Evolutionary conservation across 1,139 yeast genomes (phyloP), one percentile per base, ranked within the genome.

Genomic region (Kodamaea alishanica): DNA sequence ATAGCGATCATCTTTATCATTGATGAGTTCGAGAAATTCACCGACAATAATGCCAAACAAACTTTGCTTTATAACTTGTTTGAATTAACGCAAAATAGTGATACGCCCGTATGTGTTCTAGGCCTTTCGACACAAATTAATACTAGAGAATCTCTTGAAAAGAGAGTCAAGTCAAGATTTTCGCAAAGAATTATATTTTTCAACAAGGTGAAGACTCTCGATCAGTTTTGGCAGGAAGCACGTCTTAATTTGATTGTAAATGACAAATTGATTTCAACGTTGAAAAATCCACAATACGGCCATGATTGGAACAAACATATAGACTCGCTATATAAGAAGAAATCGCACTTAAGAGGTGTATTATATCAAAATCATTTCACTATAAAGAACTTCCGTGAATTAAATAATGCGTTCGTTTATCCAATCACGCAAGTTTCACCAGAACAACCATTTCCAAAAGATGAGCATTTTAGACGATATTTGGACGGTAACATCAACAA

Each of bases 91-190:
- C 92, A 89, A 46, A 84, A 77, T 44, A 75, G 87, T 24, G 67
- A 75, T 6, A 79, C 84, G 0, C 95, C 97, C 1, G 79, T 90
- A 4, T 79, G 94, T 39, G 86, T 92, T 4, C 63, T 92, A 37
- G 97, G 97, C 1, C 63, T 85, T 6, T 82, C 95, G 1, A 73
- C 92, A 2, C 81, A 83, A 41, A 69, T 87, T 26, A 86, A 86
- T 6, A 74, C 88, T 0, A 67, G 90, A 38, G 97, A 92, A 51
- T 70, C 79, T 48, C 67, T 92, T 39, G 99, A 94, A 56, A 92
- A 90, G 54, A 74, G 99, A 50, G 97, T 94, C 0, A 76, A 89
- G 49, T 84, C 95, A 42, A 69, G 99, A 45, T 92, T 90, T 59
- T 82, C 95, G 26, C 97, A 90, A 55, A 65, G 95, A 37, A 65